phyloP scores from a whole-genome alignment of 2,329 filamentous ascomycete species.

The Penicillium corylophilum region DNA sequence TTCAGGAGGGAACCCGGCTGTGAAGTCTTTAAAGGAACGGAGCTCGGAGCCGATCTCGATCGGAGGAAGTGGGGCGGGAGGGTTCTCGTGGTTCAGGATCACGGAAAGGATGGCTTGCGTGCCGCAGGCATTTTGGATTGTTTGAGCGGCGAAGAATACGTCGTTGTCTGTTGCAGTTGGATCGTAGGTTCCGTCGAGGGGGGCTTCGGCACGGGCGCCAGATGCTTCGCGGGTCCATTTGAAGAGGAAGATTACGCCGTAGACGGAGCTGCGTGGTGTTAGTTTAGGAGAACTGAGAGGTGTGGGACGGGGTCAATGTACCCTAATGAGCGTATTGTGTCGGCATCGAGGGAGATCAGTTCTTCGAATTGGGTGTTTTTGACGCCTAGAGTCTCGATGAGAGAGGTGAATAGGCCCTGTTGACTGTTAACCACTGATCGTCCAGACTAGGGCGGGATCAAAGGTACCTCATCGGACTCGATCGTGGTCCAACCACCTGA shows the following conservation, averaged over 20 bases:
- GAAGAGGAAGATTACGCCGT: conserved; percentile 99
- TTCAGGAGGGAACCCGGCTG: conserved; percentile 76
- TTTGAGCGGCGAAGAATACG: conserved; percentile 94
- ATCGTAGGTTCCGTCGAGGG: conserved; percentile 81
- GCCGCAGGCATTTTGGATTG: conserved; percentile 97
- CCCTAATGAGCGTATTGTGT: conserved; percentile 50
- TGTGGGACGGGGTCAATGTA: conserved; percentile 17
- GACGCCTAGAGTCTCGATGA: conserved; percentile 89
- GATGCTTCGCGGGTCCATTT: conserved; percentile 66
- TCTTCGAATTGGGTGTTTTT: conserved; percentile 96
- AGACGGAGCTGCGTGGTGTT: conserved; percentile 61
- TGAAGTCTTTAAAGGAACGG: conserved; percentile 81
- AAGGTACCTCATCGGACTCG: conserved; percentile 83
- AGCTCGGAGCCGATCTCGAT: conserved; percentile 73
- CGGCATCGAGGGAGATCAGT: conserved; percentile 81
- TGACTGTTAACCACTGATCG: conserved; percentile 5
- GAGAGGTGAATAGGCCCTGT: conserved; percentile 93
- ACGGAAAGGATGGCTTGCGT: conserved; percentile 93
- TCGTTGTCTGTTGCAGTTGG: conserved; percentile 65
- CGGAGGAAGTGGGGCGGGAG: conserved; percentile 23
- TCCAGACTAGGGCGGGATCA: conserved; percentile 1
- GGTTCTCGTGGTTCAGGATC: conserved; percentile 72
- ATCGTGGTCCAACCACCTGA: conserved; percentile 88
- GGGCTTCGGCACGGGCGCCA: conserved; percentile 65
- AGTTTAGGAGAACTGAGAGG: conserved; percentile 6